Evolutionary conservation across 2,329 filamentous ascomycete genomes (phyloP), one percentile per base, ranked within the genome.

Genomic region (Xylaria sp.): DNA sequence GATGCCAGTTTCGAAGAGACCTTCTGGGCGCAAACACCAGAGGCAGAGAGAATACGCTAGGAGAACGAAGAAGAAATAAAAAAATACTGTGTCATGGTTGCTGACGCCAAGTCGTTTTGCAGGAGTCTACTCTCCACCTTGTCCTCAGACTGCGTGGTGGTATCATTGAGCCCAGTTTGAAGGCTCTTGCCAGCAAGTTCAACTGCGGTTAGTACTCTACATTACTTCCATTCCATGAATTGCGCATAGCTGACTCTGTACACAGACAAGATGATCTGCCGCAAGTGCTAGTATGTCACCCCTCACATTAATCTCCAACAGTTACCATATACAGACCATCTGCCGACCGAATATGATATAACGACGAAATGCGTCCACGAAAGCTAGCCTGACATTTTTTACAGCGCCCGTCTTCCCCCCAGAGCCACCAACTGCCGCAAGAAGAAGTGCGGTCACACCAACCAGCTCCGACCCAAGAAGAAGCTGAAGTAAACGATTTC

Each of bases 381-480:
- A 50, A 9, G 20, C 69, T 71, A 63, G 70, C 69, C 2, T 63
- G 3, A 50, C 13, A 65, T 10, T 37, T 15, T 61, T 13, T 20
- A 57, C 51, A 71, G 70, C 61, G 70, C 70, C 57, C 70, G 70
- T 69, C 69, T 69, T 23, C 69, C 62, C 20, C 66, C 67, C 55
- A n/a, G 66, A 91, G 96, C 96, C 81, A 98, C 95, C 90, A 99
- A 99, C 93, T 99, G 96, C 93, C 91, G 94, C 82, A 98, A 98
- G 94, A 94, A 94, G 89, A 98, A 98, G 91, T 98, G 95, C 87
- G 96, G 95, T 75, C 96, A 98, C 92, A 97, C 92, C 88, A 98
- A 98, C 93, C 96, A 99, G 91, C 93, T 99, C 84, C 94, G 96
- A 87, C 96, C 96, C 86, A 99, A 99, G 95, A 99, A 99, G 94